Percentiles rank a stretch among this genome's conserved stretches.
phyloP scores from a whole-genome alignment of 129 eudicot species.

The Pulicaria dysenterica region DNA sequence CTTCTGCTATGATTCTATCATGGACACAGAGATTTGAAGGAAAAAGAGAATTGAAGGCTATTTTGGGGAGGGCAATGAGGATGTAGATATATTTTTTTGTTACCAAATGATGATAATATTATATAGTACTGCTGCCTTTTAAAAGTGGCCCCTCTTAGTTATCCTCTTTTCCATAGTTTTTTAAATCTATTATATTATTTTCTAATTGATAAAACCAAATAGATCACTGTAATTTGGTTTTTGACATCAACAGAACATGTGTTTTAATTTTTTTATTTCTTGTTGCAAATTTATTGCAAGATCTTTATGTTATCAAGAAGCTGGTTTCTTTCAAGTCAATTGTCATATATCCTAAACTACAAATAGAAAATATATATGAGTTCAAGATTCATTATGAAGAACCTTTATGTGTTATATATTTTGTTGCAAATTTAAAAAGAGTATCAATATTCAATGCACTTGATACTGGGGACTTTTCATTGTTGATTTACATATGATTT shows the following conservation, averaged over 20 bases:
- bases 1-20: constrained; percentile 33
- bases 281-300: constrained; percentile 22
- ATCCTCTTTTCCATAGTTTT: constrained; percentile 37
- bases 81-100: constrained; percentile 29
- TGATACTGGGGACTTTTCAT: not conserved
- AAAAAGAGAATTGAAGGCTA: constrained; percentile 25
- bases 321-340: not conserved
- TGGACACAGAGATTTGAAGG: constrained; percentile 34
- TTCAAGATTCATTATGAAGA: not conserved
- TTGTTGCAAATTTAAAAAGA: too few relatives aligned
- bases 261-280: constrained; percentile 7
- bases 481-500: constrained; percentile 8
- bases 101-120: constrained; percentile 32
- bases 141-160: constrained; percentile 28
- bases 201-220: constrained; percentile 12
- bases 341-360: not conserved
- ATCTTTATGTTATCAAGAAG: constrained; percentile 6
- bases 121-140: constrained; percentile 32
- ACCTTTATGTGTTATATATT: not conserved
- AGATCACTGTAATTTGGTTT: constrained; percentile 8
- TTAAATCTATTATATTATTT: constrained; percentile 23
- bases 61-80: constrained; percentile 20
- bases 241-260: constrained; percentile 9
- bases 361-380: not conserved
- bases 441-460: too few relatives aligned